Evolutionary conservation across 2,329 filamentous ascomycete genomes (phyloP).

Genomic region (Ceratocystis alfenasii): DNA sequence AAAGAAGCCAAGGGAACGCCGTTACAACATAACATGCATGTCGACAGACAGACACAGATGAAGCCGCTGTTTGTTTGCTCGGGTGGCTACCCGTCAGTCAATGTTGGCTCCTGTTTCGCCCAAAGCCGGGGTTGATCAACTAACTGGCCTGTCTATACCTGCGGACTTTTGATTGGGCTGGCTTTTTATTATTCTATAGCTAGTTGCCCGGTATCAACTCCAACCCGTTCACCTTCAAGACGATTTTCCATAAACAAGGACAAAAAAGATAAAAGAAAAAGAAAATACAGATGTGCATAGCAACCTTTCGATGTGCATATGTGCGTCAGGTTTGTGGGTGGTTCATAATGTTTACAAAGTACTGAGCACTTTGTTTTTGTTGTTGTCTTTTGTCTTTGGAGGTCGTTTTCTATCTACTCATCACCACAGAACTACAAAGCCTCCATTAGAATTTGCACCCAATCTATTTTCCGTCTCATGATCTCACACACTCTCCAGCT

Average conservation of each 20-base stretch:
- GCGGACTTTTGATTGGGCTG: neutral
- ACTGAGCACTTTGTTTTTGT: neutral
- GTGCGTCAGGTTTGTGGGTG: neutral
- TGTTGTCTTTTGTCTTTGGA: neutral
- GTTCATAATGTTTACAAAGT: neutral
- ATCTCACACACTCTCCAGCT: neutral
- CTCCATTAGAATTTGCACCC: neutral
- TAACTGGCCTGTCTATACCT: neutral
- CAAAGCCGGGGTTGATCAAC: neutral
- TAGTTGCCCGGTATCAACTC: neutral
- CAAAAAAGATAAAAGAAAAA: neutral
- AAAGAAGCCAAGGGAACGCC: conserved; percentile 9
- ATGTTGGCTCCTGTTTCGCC: conserved; percentile 5
- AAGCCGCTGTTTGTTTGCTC: conserved; percentile 2
- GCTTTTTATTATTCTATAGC: neutral
- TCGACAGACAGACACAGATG: conserved; percentile 4
- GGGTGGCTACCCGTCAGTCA: conserved; percentile 6
- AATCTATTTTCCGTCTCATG: conserved; percentile 4
- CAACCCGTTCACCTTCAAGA: neutral
- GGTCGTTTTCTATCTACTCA: neutral
- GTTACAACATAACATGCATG: conserved; percentile 7
- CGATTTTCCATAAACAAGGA: too few relatives aligned
- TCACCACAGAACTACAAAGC: neutral
- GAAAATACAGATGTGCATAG: neutral
- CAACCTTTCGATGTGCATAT: neutral